Base-by-base conservation (phyloP, 257 asterid species). In the Perilla frutescens region DNA sequence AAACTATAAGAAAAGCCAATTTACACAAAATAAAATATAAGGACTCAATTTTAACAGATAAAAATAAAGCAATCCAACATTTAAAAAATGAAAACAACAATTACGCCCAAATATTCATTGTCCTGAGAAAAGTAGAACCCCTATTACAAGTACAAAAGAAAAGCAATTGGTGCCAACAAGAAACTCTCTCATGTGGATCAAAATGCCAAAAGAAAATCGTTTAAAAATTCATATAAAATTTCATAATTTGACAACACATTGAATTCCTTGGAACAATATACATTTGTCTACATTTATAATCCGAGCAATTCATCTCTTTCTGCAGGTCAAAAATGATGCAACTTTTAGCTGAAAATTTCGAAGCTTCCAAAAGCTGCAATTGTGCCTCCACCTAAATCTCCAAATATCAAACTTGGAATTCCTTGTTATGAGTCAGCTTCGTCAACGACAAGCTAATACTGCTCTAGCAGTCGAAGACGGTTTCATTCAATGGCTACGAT, bases 221-320 rank as follows among this genome's bases (percentile, higher is more conserved):
- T 4, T 1, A 0, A 7, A 50, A 6, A 8, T 0, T 11, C 1
- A 11, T 41, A 6, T 43, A 50, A 41, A 34, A 34, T 2, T 43
- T 11, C 56, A 41, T 53, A 37, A 68, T 10, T 3, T 41, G 48
- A 40, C 67, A 7, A 14, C 49, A 61, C 14, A 36, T 39, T 13
- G 9, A 47, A 41, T 45, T 34, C 3, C 51, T 20, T 47, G 4
- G 34, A 69, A 54, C 34, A 75, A 75, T 66, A 74, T 45, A 74
- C 60, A 75, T 37, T 44, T 7, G 50, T 55, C 66, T 15, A 20
- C 26, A 20, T 20, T 20, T 20, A 20, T 45, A 7, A 1, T 39
- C 29, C n/a, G 5, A 29, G 43, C 9, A 43, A 14, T 45, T 54
- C 51, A 6, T 43, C 62, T 31, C 59, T 39, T 49, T 49, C 39